A percentile compares a stretch with the other conserved stretches of the same genome.
phyloP scores from a whole-genome alignment of 139 green algal genomes.

The Micractinium conductrix region DNA sequence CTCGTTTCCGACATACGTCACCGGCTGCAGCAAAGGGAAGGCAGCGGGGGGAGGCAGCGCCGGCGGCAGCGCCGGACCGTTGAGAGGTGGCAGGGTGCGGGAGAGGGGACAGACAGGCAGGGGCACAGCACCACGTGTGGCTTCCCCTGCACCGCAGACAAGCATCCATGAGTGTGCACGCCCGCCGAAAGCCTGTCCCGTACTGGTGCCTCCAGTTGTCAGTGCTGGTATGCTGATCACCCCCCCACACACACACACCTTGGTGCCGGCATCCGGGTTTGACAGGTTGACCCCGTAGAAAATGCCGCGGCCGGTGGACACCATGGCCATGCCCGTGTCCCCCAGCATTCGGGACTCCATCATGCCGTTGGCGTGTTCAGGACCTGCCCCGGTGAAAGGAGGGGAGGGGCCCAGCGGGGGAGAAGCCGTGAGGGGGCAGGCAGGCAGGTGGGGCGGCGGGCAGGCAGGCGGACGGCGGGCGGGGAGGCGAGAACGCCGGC shows the following conservation, averaged over 20 bases:
- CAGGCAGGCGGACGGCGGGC: too few relatives aligned
- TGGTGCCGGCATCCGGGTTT: neutral
- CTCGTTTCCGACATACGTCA: neutral
- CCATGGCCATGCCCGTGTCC: neutral
- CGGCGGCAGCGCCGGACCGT: too few relatives aligned
- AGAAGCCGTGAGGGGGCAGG: too few relatives aligned
- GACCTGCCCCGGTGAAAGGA: neutral
- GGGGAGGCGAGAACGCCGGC: too few relatives aligned
- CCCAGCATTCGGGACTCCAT: neutral
- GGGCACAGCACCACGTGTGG: neutral
- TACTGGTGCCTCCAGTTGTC: too few relatives aligned
- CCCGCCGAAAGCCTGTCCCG: neutral
- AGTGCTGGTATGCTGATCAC: too few relatives aligned
- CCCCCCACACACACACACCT: neutral
- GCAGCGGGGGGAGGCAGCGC: neutral
- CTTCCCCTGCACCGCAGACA: neutral
- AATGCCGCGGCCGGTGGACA: neutral
- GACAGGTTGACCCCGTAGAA: neutral
- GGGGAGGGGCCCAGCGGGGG: too few relatives aligned
- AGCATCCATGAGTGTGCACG: neutral
- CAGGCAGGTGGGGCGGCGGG: neutral
- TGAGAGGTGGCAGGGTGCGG: neutral
- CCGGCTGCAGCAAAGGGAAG: neutral
- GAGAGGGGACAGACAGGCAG: neutral
- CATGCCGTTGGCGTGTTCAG: neutral